These are phyloP conservation scores for Endotrypanum monterogeii DNA, from an alignment of 208 protist genomes.

Conservation along the genomic window DNA sequence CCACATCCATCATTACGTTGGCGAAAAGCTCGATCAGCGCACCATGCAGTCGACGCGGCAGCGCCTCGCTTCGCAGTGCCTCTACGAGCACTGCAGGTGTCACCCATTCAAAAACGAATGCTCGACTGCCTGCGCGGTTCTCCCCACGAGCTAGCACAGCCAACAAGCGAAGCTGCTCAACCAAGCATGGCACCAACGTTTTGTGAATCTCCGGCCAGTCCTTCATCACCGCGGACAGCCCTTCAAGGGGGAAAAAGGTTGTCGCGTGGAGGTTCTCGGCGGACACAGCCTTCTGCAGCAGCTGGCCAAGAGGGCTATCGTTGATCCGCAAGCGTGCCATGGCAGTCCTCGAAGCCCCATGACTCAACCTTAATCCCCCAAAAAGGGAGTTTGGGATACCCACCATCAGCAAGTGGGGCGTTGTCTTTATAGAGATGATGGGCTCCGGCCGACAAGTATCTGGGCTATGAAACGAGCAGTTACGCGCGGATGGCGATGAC, in stretches of 20 bases:
- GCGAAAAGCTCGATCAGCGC: constrained; percentile 44
- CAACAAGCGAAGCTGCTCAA: constrained; percentile 37
- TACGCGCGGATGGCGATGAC: not conserved
- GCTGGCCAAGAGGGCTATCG: constrained; percentile 26
- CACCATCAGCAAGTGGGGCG: constrained; percentile 26
- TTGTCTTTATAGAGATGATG: not conserved
- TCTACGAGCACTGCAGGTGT: constrained; percentile 33
- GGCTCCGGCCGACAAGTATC: not conserved
- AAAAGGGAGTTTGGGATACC: constrained; percentile 42
- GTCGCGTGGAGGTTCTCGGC: constrained; percentile 19
- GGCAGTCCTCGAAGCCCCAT: constrained; percentile 29
- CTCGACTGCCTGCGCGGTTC: constrained; percentile 7
- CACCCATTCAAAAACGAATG: constrained; percentile 37
- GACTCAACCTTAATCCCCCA: constrained; percentile 6
- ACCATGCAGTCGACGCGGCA: constrained; percentile 37
- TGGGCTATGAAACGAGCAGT: not conserved
- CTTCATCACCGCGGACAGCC: constrained; percentile 22
- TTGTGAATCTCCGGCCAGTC: constrained; percentile 44
- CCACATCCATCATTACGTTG: constrained; percentile 29
- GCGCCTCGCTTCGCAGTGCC: constrained; percentile 20
- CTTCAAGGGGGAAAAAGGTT: constrained; percentile 43
- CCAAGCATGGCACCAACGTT: constrained; percentile 37
- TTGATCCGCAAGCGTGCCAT: constrained; percentile 30
- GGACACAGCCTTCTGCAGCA: constrained; percentile 33
- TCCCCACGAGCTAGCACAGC: constrained; percentile 36